These are phyloP conservation scores for Zoysia matrella DNA, from an alignment of 202 grass and related monocot genomes.

Conservation along the genomic window DNA sequence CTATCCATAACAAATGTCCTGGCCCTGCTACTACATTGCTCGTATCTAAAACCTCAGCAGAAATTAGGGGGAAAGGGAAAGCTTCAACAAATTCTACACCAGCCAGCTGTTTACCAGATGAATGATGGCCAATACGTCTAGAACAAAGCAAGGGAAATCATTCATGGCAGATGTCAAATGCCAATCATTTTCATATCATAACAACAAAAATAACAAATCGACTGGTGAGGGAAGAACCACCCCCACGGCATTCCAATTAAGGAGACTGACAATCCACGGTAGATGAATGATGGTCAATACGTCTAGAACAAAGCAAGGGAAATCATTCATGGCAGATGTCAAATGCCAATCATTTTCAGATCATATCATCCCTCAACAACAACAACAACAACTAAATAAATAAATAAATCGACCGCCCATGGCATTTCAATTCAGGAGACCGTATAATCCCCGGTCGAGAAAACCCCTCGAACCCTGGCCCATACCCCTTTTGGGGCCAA, in stretches of 20 bases:
- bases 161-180: background rate
- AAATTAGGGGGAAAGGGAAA: background rate
- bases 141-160: conserved; percentile 2
- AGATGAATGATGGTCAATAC: background rate
- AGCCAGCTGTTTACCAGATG: background rate
- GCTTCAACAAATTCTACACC: background rate
- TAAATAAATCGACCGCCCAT: too few relatives aligned
- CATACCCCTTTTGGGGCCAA: too few relatives aligned
- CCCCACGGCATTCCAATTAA: too few relatives aligned
- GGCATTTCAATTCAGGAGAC: too few relatives aligned
- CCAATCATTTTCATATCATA: background rate
- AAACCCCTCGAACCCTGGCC: too few relatives aligned
- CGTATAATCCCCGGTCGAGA: too few relatives aligned
- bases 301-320: background rate
- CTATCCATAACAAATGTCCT: too few relatives aligned
- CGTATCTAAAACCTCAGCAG: background rate
- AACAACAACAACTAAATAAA: too few relatives aligned
- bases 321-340: background rate
- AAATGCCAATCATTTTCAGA: background rate
- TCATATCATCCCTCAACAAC: background rate
- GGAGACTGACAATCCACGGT: too few relatives aligned
- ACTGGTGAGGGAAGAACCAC: too few relatives aligned
- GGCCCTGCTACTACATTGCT: background rate
- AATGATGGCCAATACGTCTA: background rate
- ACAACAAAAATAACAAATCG: too few relatives aligned